These are phyloP conservation scores for Xylaria sp. DNA, from an alignment of 495 filamentous ascomycete genomes.

Conservation along the genomic window DNA sequence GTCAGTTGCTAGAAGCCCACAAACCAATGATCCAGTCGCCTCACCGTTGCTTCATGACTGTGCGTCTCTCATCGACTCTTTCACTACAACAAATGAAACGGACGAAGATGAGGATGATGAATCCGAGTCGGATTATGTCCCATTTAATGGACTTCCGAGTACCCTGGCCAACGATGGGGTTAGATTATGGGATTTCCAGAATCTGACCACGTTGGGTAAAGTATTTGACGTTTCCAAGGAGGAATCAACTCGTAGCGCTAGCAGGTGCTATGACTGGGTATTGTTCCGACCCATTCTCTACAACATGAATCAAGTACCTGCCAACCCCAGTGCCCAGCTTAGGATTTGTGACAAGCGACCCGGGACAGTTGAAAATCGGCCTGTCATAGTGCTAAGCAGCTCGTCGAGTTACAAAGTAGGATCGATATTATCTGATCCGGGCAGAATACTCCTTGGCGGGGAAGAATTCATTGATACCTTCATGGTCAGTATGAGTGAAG, in stretches of 20 bases:
- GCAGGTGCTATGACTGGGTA: neutral
- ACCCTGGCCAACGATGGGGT: neutral
- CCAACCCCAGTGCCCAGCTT: neutral
- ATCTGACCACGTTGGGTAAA: neutral
- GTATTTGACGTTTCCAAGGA: neutral
- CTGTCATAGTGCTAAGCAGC: neutral
- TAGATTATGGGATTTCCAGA: neutral
- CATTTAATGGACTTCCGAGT: neutral
- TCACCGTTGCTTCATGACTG: neutral
- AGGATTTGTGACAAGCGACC: neutral
- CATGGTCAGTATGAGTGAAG: neutral
- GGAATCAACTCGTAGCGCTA: neutral
- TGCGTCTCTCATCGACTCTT: neutral
- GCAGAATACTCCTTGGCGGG: neutral
- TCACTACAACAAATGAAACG: neutral
- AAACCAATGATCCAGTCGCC: neutral
- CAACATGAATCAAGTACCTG: neutral
- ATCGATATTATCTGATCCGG: neutral
- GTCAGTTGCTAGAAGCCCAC: neutral
- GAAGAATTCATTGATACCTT: neutral
- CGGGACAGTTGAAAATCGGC: neutral
- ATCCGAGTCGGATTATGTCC: neutral
- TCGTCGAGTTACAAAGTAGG: neutral
- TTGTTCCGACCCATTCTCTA: neutral
- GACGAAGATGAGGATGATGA: neutral